Evolutionary conservation across 176 grass and related monocot species (phyloP), one percentile per base, ranked within the genome.

Genomic region (Avena insularis): DNA sequence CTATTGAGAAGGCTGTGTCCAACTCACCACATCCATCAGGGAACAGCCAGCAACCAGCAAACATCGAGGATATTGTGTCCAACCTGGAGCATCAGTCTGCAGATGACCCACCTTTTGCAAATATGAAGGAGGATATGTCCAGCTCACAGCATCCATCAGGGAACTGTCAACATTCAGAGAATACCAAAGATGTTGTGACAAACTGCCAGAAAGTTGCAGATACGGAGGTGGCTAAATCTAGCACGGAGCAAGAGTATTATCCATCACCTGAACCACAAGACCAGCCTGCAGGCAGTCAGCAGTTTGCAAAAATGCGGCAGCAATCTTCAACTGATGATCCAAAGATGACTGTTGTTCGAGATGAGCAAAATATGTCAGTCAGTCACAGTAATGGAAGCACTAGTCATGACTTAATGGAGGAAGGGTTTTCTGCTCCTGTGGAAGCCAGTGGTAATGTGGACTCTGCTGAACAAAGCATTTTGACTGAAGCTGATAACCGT

Each of bases 41-140:
- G 56, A 79, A n/a, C 25, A 17, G 7, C 13, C 10, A 61, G 2
- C 49, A 33, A 46, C 25, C 29, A 62, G 63, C 5, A 78, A 78
- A 54, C 14, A 9, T 3, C 4, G 5, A 82, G 8, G 14, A 35
- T 51, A 12, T 19, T 82, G 5, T 53, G 16, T 55, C 0, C 12
- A 65, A 72, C 46, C 12, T 25, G 36, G 21, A 76, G 77, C 2
- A 8, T 86, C 89, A 62, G 36, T 43, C 79, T 79, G 6, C 40
- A 86, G 73, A 47, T n/a, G 9, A 10, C 63, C 16, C 45, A 19
- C 6, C 5, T 64, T 46, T 1, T 54, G 6, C 48, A 75, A 48
- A 31, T 5, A 56, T 15, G 1, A 67, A 82, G 48, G 72, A 65
- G 79, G 11, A 3, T 86, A 15, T 73, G 12, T 78, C 79, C 2